phyloP scores from a whole-genome alignment of 768 basidiomycete genomes.

The Lentinula boryana region DNA sequence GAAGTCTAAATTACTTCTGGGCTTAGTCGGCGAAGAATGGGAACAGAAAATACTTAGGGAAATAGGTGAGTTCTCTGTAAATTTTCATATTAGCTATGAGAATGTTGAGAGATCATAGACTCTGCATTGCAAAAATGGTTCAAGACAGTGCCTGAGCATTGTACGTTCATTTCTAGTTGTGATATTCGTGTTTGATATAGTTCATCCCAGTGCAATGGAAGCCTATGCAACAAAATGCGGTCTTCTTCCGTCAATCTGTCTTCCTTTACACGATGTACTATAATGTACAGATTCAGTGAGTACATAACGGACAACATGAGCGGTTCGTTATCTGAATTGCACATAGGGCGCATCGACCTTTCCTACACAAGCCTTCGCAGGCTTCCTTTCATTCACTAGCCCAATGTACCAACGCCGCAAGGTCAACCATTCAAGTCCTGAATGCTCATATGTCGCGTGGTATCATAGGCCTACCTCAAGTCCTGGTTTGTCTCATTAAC shows the following conservation, averaged over 20 bases:
- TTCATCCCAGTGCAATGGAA: constrained; percentile 7
- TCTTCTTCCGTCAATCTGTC: constrained; percentile 10
- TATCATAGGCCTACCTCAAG: constrained; percentile 23
- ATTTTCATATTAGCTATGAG: neutral
- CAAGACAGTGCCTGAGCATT: constrained; percentile 38
- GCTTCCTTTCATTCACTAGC: constrained; percentile 10
- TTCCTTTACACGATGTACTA: constrained; percentile 6
- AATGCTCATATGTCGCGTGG: neutral
- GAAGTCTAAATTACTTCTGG: constrained; percentile 1
- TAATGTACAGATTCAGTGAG: constrained; percentile 7
- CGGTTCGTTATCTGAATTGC: neutral
- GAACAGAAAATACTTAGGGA: constrained; percentile 9
- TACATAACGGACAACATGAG: neutral
- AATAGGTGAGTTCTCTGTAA: constrained; percentile 4
- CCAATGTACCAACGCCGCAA: constrained; percentile 11
- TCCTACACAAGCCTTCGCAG: constrained; percentile 7
- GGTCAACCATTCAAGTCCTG: constrained; percentile 4
- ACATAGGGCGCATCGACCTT: constrained; percentile 4
- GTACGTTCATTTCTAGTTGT: constrained; percentile 17
- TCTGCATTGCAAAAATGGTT: constrained; percentile 49
- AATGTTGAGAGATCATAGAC: neutral
- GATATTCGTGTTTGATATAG: neutral
- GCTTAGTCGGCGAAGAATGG: constrained; percentile 23
- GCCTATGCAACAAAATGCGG: neutral
- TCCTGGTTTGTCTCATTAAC: constrained; percentile 26